Percentiles rank a stretch among this genome's conserved stretches.
Evolutionary conservation across 805 yeast genomes (phyloP).

Genomic region (Metschnikowia borealis): DNA sequence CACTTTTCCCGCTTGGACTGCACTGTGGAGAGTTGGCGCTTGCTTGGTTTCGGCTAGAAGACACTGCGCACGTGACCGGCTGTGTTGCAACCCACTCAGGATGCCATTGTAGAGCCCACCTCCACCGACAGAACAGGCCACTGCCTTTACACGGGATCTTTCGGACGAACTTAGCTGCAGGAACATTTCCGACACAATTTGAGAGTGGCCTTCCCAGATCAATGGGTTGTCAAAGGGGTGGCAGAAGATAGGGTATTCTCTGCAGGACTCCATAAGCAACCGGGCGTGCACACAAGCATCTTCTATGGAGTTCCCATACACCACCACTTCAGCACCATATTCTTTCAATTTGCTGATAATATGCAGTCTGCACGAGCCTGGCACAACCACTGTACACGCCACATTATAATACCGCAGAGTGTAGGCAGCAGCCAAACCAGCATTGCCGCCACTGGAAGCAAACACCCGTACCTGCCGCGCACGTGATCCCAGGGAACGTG

Average conservation of each 20-base stretch:
- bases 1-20: slow-evolving; percentile 44
- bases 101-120: slow-evolving; percentile 56
- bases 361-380: slow-evolving; percentile 42
- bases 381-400: slow-evolving; percentile 61
- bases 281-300: slow-evolving; percentile 49
- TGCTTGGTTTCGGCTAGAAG: slow-evolving; percentile 57
- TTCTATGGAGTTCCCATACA: slow-evolving; percentile 44
- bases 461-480: slow-evolving; percentile 36
- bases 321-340: slow-evolving; percentile 49
- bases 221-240: slow-evolving; percentile 52
- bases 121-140: slow-evolving; percentile 55
- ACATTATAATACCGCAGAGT: slow-evolving; percentile 36
- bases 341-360: slow-evolving; percentile 44
- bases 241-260: slow-evolving; percentile 38
- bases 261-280: slow-evolving; percentile 19
- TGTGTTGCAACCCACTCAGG: slow-evolving; percentile 36
- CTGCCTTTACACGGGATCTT: slow-evolving; percentile 32
- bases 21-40: slow-evolving; percentile 53
- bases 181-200: slow-evolving; percentile 35
- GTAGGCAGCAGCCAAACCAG: slow-evolving; percentile 53
- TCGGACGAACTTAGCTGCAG: slow-evolving; percentile 22
- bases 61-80: slow-evolving; percentile 24
- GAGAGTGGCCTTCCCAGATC: slow-evolving; percentile 54
- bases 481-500: background rate
- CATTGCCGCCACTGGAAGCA: slow-evolving; percentile 56